phyloP scores from a whole-genome alignment of 1,139 yeast genomes.

The Sugiyamaella sp. region DNA sequence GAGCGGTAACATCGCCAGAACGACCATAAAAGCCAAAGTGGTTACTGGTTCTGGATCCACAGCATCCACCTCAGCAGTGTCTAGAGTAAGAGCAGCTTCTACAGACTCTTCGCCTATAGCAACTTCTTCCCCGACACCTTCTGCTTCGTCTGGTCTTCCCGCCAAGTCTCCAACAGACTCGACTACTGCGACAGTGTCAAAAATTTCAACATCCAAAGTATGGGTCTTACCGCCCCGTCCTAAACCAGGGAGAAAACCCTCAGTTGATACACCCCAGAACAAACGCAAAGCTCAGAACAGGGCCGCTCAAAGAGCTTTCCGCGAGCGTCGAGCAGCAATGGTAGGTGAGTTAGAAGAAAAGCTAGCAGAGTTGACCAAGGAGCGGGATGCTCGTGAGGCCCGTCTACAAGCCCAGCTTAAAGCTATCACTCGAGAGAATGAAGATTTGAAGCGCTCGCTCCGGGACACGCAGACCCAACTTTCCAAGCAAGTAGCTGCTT shows the following conservation, averaged over 20 bases:
- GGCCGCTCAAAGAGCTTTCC: slow-evolving; percentile 92
- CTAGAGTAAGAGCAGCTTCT: too few species aligned
- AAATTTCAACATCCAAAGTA: slow-evolving; percentile 65
- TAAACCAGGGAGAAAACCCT: slow-evolving; percentile 87
- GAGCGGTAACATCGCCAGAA: slow-evolving; percentile 6
- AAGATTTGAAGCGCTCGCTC: slow-evolving; percentile 25
- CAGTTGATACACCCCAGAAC: slow-evolving; percentile 54
- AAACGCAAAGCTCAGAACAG: slow-evolving; percentile 91
- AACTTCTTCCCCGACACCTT: slow-evolving; percentile 8
- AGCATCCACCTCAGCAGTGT: too few species aligned
- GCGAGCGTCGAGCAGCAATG: slow-evolving; percentile 73
- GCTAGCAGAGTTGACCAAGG: slow-evolving; percentile 66
- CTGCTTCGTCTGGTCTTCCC: slow-evolving; percentile 11
- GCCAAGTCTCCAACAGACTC: slow-evolving; percentile 18
- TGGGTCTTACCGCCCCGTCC: slow-evolving; percentile 94
- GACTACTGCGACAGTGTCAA: slow-evolving; percentile 16
- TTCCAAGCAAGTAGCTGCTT: slow-evolving; percentile 22
- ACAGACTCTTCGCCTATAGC: background rate
- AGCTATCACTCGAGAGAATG: slow-evolving; percentile 30
- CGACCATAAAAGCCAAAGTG: slow-evolving; percentile 5
- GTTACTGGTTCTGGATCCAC: slow-evolving; percentile 21
- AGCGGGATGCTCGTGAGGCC: slow-evolving; percentile 40
- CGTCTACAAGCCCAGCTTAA: slow-evolving; percentile 28
- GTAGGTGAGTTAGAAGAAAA: slow-evolving; percentile 58
- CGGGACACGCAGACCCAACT: slow-evolving; percentile 24